Evolutionary conservation across 306 rosid genomes (phyloP), one percentile per base, ranked within the genome.

Genomic region (Gynostemma pentaphyllum): DNA sequence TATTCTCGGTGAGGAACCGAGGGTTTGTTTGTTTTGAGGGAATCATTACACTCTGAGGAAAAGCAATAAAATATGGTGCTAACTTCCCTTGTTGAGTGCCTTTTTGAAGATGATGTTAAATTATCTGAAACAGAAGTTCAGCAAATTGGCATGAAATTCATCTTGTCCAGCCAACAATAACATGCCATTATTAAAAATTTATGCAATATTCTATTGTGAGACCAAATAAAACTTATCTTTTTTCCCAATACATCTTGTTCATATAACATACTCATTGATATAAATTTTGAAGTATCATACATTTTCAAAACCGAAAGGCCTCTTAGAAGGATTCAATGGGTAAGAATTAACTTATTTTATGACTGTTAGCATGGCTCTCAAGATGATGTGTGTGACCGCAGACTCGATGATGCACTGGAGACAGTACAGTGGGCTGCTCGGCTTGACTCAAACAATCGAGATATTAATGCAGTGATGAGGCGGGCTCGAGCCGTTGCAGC

Each of bases 401-500:
- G 97, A 77, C 78, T 91, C 46, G 90, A 91, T 21, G 83, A 78
- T 45, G 97, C 97, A 47, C 69, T 85, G 41, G 87, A 83, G 75
- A 87, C 75, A 64, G 80, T 75, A 28, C 77, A 82, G 27, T 62
- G 66, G 45, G 97, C 96, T 61, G 37, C 45, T 19, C 80, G 74
- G 52, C 75, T 91, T 11, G 96, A 91, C 68, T 53, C 89, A 2
- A 83, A 80, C 78, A 87, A 77, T 52, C 77, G 68, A 69, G 89
- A 82, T 19, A 87, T 82, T 0, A 72, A 60, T 50, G 48, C 54
- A 45, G 82, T 83, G 41, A 41, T 72, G 81, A 78, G 83, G 70
- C 82, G 71, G 59, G 89, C 76, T 19, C 70, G 75, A 56, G 77
- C 42, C 4, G 77, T 82, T 4, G 64, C 79, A 18, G 72, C 71